Evolutionary conservation across 805 yeast species (phyloP).

Genomic region (Pichia paraexigua): DNA sequence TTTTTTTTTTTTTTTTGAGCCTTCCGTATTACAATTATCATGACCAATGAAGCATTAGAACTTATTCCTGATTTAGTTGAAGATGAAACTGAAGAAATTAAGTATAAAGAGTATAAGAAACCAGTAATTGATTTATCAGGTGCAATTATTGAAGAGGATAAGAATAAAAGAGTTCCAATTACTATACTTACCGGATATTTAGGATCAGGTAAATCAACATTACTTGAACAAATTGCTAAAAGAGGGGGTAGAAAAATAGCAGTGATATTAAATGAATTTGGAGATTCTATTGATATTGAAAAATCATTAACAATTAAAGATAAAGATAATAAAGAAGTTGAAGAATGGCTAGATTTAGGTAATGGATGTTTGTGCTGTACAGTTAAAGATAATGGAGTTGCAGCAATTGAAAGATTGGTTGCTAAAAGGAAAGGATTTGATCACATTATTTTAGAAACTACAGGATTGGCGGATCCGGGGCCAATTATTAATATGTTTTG

Average conservation of each 20-base stretch:
- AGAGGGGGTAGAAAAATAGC: constrained; percentile 73
- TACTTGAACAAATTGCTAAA: constrained; percentile 65
- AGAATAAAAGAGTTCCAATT: constrained; percentile 60
- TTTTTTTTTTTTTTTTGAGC: no score
- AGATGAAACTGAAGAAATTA: constrained; percentile 20
- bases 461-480: constrained; percentile 96
- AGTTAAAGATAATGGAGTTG: constrained; percentile 89
- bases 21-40: neutral
- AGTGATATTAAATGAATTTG: constrained; percentile 86
- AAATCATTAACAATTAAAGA: constrained; percentile 66
- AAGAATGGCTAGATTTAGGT: constrained; percentile 95
- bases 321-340: constrained; percentile 46
- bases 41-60: constrained; percentile 14
- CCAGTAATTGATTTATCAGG: constrained; percentile 11
- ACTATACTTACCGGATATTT: constrained; percentile 91
- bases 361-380: constrained; percentile 97
- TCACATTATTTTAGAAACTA: constrained; percentile 86
- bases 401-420: constrained; percentile 84
- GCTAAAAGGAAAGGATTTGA: constrained; percentile 65
- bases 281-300: constrained; percentile 85
- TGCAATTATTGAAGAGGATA: constrained; percentile 15
- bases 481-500: constrained; percentile 97
- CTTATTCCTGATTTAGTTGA: constrained; percentile 24
- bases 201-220: constrained; percentile 90
- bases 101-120: constrained; percentile 13